These are phyloP conservation scores for Phialophora chinensis DNA, from an alignment of 2,329 filamentous ascomycete species.

Conservation along the genomic window DNA sequence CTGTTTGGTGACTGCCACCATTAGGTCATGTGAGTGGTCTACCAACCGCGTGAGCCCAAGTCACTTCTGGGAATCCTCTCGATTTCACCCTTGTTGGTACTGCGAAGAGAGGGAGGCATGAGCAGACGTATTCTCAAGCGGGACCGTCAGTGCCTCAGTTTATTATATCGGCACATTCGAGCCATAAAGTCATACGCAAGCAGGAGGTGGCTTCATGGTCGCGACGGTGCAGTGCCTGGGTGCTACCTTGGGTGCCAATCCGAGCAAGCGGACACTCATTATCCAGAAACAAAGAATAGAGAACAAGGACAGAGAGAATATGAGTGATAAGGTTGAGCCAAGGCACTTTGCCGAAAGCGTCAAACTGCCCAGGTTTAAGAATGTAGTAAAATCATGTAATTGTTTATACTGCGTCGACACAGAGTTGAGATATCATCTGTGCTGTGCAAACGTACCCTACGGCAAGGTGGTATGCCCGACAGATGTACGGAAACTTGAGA, in stretches of 20 bases:
- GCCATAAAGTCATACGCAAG: not conserved
- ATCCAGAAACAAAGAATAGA: not conserved
- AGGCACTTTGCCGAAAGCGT: conserved; percentile 4
- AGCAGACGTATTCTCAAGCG: too few relatives aligned
- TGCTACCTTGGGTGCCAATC: too few relatives aligned
- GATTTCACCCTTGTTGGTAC: too few relatives aligned
- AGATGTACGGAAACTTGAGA: not conserved
- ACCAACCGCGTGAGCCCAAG: not conserved
- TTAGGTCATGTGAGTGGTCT: not conserved
- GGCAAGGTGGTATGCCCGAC: not conserved
- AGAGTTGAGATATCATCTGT: not conserved
- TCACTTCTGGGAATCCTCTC: too few relatives aligned
- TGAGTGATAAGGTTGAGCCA: conserved; percentile 3
- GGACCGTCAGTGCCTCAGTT: not conserved
- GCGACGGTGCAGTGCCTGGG: too few relatives aligned
- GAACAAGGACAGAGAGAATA: not conserved
- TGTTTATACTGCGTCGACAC: not conserved
- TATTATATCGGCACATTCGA: not conserved
- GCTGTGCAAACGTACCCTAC: not conserved
- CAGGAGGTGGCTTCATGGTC: too few relatives aligned
- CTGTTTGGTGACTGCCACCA: not conserved
- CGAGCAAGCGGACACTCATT: not conserved
- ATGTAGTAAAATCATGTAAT: not conserved
- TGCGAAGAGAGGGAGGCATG: too few relatives aligned
- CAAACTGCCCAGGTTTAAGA: not conserved